phyloP scores from a whole-genome alignment of 176 grass and related monocot species.

The Avena sativa region DNA sequence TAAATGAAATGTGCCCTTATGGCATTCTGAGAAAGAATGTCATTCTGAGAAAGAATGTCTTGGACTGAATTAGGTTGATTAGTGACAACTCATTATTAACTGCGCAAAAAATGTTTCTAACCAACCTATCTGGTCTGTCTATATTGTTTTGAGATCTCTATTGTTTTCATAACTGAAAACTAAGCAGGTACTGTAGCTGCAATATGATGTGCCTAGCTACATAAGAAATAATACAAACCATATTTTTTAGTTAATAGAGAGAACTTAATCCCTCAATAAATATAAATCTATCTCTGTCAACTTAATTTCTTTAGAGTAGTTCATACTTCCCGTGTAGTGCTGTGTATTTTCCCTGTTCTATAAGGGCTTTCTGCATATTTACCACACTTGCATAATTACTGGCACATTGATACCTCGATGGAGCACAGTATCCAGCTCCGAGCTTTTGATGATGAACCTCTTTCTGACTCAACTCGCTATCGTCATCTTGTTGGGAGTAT shows the following conservation, averaged over 20 bases:
- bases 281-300: neutral
- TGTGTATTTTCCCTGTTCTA: neutral
- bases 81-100: neutral
- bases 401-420: neutral
- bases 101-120: neutral
- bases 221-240: neutral
- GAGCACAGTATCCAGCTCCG: neutral
- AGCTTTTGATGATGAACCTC: neutral
- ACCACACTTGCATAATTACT: too few species aligned
- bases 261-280: neutral
- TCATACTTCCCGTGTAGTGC: too few species aligned
- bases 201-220: conserved; percentile 16
- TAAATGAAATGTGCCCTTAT: conserved; percentile 16
- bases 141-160: neutral
- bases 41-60: conserved; percentile 6
- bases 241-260: neutral
- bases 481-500: too few species aligned
- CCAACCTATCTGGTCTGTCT: neutral
- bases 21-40: conserved; percentile 30
- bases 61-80: neutral
- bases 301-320: neutral
- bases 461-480: neutral
- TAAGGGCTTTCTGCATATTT: too few species aligned
- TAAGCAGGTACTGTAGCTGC: conserved; percentile 11
- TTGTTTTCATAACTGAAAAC: conserved; percentile 15